phyloP scores from a whole-genome alignment of 2,329 filamentous ascomycete genomes.

The Exophiala alcalophila region DNA sequence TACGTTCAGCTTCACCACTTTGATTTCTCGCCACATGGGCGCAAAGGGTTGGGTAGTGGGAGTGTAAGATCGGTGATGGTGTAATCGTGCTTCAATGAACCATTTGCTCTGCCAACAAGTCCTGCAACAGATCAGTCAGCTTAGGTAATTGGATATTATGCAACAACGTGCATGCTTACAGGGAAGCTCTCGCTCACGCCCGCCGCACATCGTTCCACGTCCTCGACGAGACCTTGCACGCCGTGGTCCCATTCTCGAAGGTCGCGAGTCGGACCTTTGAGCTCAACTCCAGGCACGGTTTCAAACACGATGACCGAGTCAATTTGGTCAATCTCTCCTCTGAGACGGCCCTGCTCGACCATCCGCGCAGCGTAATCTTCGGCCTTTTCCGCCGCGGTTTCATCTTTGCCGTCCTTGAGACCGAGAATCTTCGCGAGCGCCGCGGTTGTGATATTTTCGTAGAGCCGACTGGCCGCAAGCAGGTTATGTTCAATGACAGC shows the following conservation, averaged over 20 bases:
- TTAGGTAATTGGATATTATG: neutral
- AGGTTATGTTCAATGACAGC: slow-evolving; percentile 96
- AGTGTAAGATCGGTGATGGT: too few relatives aligned
- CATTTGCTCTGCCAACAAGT: slow-evolving; percentile 19
- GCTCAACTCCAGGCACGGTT: slow-evolving; percentile 64
- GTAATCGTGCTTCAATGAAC: too few relatives aligned
- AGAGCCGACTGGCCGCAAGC: slow-evolving; percentile 75
- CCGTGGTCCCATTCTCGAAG: slow-evolving; percentile 86
- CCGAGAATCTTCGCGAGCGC: slow-evolving; percentile 75
- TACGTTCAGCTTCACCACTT: too few relatives aligned
- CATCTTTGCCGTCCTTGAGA: slow-evolving; percentile 52
- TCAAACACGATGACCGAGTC: slow-evolving; percentile 86
- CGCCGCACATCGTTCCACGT: slow-evolving; percentile 82
- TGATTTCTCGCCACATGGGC: too few relatives aligned
- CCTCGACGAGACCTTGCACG: slow-evolving; percentile 80
- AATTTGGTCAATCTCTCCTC: slow-evolving; percentile 91
- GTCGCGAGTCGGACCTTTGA: slow-evolving; percentile 64
- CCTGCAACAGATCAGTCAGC: slow-evolving; percentile 19
- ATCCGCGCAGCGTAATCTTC: slow-evolving; percentile 91
- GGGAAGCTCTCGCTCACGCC: slow-evolving; percentile 79
- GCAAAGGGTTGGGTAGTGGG: too few relatives aligned
- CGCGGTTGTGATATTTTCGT: slow-evolving; percentile 73
- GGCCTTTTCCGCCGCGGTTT: slow-evolving; percentile 64
- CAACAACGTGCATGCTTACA: slow-evolving; percentile 43
- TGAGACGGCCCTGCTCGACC: slow-evolving; percentile 89